Conservation (phyloP, 805 yeast species). For the Myxozyma monticola region DNA sequence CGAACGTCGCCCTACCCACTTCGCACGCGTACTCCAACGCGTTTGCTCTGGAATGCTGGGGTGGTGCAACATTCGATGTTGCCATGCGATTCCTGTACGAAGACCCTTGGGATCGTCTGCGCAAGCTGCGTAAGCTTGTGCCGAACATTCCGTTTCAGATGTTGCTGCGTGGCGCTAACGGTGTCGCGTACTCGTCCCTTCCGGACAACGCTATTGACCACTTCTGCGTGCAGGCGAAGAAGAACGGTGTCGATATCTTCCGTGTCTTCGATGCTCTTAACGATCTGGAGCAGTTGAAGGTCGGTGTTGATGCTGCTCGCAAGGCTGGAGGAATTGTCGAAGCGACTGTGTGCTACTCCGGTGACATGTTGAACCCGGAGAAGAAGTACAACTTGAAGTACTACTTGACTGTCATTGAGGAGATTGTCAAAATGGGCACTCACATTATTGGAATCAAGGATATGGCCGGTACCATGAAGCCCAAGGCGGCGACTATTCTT, state of each 20-base stretch:
- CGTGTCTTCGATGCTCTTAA: slow-evolving; percentile 97
- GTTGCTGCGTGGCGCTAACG: slow-evolving; percentile 99
- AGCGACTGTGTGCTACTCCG: slow-evolving; percentile 97
- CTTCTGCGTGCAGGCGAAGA: slow-evolving; percentile 91
- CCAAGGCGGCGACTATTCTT: slow-evolving; percentile 83
- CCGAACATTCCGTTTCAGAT: slow-evolving; percentile 99
- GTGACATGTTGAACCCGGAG: slow-evolving; percentile 95
- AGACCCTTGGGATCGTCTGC: slow-evolving; percentile 97
- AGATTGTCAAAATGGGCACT: slow-evolving; percentile 90
- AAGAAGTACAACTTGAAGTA: slow-evolving; percentile 94
- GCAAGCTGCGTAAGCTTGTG: slow-evolving; percentile 81
- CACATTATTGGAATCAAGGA: slow-evolving; percentile 97
- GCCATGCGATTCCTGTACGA: slow-evolving; percentile 98
- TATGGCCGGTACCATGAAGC: slow-evolving; percentile 99
- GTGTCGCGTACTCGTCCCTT: slow-evolving; percentile 95
- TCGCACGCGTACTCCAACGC: slow-evolving; percentile 87
- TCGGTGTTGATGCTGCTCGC: slow-evolving; percentile 96
- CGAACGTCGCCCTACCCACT: slow-evolving; percentile 91
- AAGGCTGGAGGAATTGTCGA: slow-evolving; percentile 99
- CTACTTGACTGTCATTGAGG: slow-evolving; percentile 77
- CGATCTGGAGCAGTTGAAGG: slow-evolving; percentile 93
- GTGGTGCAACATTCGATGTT: slow-evolving; percentile 99
- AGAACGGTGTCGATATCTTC: slow-evolving; percentile 94
- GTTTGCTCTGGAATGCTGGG: slow-evolving; percentile 99
- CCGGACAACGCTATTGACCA: slow-evolving; percentile 99